phyloP scores from a whole-genome alignment of 345 rosid genomes.

The Erucastrum elatum region DNA sequence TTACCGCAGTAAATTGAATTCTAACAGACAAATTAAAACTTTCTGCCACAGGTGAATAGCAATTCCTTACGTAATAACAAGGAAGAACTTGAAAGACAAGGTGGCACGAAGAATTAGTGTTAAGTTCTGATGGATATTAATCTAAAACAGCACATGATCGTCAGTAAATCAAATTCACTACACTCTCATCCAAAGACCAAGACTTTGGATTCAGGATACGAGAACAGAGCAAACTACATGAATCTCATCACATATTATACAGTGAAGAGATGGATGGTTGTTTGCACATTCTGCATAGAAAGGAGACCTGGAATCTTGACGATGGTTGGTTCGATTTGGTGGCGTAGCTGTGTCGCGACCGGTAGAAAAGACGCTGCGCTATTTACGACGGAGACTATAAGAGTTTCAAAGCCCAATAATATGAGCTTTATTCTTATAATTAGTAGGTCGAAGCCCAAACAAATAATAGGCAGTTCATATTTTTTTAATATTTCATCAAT shows the following conservation, averaged over 20 bases:
- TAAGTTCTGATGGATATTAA: slow-evolving; percentile 38
- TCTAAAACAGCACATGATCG: slow-evolving; percentile 52
- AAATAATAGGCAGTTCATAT: not conserved
- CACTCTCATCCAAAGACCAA: no score
- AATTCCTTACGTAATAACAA: slow-evolving; percentile 15
- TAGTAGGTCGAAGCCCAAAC: not conserved
- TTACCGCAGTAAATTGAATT: not conserved
- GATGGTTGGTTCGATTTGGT: slow-evolving; percentile 45
- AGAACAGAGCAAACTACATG: no score
- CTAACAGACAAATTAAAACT: not conserved
- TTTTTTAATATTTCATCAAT: not conserved
- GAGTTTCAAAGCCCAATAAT: not conserved
- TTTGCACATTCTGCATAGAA: not conserved
- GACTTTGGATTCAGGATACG: no score
- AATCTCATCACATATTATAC: not conserved
- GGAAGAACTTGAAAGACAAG: slow-evolving; percentile 36
- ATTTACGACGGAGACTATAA: slow-evolving; percentile 2
- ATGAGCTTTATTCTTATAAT: slow-evolving; percentile 10
- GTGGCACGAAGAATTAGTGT: slow-evolving; percentile 38
- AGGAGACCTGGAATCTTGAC: slow-evolving; percentile 59
- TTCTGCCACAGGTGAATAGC: slow-evolving; percentile 41
- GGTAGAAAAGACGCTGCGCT: slow-evolving; percentile 57
- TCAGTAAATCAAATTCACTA: slow-evolving; percentile 14
- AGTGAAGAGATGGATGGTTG: not conserved
- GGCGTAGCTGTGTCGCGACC: slow-evolving; percentile 73